Evolutionary conservation across 805 yeast species (phyloP).

Genomic region (Cyberlindnera americana): DNA sequence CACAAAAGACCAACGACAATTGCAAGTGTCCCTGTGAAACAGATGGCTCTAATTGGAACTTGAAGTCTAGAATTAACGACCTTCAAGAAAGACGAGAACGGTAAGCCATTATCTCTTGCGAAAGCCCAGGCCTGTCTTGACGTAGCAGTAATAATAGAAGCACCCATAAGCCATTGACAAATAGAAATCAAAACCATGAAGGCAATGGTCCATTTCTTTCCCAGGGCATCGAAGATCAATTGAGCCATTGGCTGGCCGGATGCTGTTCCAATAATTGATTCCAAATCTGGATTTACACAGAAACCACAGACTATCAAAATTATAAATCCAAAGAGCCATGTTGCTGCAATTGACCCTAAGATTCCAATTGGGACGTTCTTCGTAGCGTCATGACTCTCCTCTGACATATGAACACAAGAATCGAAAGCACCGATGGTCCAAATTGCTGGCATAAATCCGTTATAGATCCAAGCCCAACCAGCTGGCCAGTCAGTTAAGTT

Average conservation of each 20-base stretch:
- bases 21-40: slow-evolving; percentile 36
- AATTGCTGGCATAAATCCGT: slow-evolving; percentile 58
- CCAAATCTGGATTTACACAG: slow-evolving; percentile 5
- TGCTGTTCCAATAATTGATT: slow-evolving; percentile 27
- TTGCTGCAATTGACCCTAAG: slow-evolving; percentile 49
- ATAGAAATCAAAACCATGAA: slow-evolving; percentile 55
- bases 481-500: slow-evolving; percentile 49
- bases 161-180: slow-evolving; percentile 69
- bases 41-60: slow-evolving; percentile 67
- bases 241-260: slow-evolving; percentile 68
- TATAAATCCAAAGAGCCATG: slow-evolving; percentile 56
- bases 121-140: slow-evolving; percentile 74
- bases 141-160: slow-evolving; percentile 54
- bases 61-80: slow-evolving; percentile 51
- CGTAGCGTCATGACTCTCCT: slow-evolving; percentile 61
- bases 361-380: slow-evolving; percentile 62
- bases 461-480: slow-evolving; percentile 51
- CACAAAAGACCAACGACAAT: slow-evolving; percentile 38
- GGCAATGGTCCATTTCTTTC: slow-evolving; percentile 64
- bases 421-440: slow-evolving; percentile 78
- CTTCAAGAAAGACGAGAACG: slow-evolving; percentile 53
- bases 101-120: slow-evolving; percentile 73
- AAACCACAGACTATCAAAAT: slow-evolving; percentile 45
- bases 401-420: slow-evolving; percentile 70
- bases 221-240: slow-evolving; percentile 57